phyloP scores from a whole-genome alignment of 2,329 filamentous ascomycete genomes.

The Cladosporium sp. region DNA sequence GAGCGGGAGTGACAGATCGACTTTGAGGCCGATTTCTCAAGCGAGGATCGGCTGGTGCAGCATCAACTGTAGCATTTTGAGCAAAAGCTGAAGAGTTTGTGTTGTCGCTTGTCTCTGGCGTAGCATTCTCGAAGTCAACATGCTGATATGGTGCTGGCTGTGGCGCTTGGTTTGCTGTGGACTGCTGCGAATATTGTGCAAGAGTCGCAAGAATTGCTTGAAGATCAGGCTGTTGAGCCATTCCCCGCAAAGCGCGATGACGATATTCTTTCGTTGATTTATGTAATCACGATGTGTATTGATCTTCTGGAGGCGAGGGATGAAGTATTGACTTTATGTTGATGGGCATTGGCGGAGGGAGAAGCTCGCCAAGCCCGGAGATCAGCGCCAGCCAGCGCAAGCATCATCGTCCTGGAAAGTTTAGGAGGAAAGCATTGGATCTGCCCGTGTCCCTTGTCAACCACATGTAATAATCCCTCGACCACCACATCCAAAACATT shows the following conservation, averaged over 20 bases:
- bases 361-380: neutral
- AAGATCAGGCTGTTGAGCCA: conserved; percentile 24
- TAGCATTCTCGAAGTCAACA: neutral
- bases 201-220: conserved; percentile 33
- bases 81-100: neutral
- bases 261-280: too few relatives aligned
- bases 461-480: conserved; percentile 15
- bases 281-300: neutral
- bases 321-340: neutral
- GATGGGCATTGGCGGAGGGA: neutral
- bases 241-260: neutral
- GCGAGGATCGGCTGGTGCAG: conserved; percentile 6
- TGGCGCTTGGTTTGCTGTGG: neutral
- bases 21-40: conserved; percentile 18
- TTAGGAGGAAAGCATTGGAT: conserved; percentile 12
- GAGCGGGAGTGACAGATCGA: conserved; percentile 14
- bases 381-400: neutral
- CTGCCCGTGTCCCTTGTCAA: neutral
- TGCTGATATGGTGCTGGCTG: neutral
- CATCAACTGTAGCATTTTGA: neutral
- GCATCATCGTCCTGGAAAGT: conserved; percentile 11
- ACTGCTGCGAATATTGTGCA: conserved; percentile 17
- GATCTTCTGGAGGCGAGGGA: neutral
- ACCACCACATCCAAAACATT: neutral
- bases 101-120: neutral